Evolutionary conservation across 1,139 yeast species (phyloP), one percentile per base, ranked within the genome.

Genomic region (Debaryomyces psychrophilus): DNA sequence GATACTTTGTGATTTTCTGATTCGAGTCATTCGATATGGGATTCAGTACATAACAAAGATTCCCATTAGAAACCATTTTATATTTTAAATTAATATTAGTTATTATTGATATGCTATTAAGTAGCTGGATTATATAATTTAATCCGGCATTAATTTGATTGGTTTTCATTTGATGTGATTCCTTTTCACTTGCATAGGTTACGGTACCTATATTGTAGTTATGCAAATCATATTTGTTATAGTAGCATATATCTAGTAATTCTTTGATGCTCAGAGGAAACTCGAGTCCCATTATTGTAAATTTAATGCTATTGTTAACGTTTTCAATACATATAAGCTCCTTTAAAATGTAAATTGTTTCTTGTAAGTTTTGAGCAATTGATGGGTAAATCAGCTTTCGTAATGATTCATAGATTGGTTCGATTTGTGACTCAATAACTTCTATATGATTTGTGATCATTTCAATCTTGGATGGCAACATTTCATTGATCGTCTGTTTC

Each of bases 251-350:
- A 6, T 61, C 55, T 18, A 71, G 56, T 11, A 73, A 46, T 22
- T 67, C 70, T 31, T 59, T 61, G 20, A 65, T 61, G 40, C 61
- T 61, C 6, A 64, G 49, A 0, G 79, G 79, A 43, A 73, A 70
- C 44, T 70, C 72, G 3, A 72, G 52, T 0, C 72, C 76, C 51
- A 64, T 44, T 2, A 75, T 70, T 25, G 61, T 55, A 48, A 71
- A 67, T n/a, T 57, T 57, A 14, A 61, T 56, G 5, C 65, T 46
- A 35, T 57, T 53, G 23, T 57, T 54, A 4, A 56, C 48, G 43
- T 63, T 64, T 11, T 57, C 60, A n/a, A 74, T 71, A 11, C 60
- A 57, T 25, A 70, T 55, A 2, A 67, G 56, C 25, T 67, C 64
- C 27, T 53, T 58, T 7, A 72, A 43, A 0, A 59, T 50, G 8